Conservation (phyloP, 2,329 filamentous ascomycete genomes). For the Hymenoscyphus albidus region DNA sequence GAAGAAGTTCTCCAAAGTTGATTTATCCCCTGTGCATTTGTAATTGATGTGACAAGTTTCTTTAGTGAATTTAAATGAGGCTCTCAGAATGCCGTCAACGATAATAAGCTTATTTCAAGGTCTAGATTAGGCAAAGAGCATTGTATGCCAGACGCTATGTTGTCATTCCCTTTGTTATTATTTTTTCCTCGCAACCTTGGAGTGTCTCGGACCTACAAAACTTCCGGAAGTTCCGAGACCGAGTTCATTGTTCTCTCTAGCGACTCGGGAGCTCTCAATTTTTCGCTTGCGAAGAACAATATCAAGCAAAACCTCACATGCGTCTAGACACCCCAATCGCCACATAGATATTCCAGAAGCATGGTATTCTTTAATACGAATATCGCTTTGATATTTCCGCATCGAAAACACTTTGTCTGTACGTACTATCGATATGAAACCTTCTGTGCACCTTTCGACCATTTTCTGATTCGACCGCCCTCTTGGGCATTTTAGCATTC, state of each 20-base stretch:
- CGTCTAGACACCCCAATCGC: constrained; percentile 10
- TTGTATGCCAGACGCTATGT: background rate
- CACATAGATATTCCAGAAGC: background rate
- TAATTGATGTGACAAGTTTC: background rate
- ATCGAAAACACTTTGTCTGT: background rate
- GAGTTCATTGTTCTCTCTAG: constrained; percentile 5
- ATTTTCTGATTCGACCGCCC: background rate
- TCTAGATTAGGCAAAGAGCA: background rate
- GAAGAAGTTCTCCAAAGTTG: background rate
- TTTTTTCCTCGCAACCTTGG: background rate
- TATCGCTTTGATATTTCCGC: background rate
- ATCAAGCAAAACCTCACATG: constrained; percentile 10
- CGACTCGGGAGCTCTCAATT: background rate
- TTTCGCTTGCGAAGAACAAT: constrained; percentile 14
- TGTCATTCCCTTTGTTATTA: background rate
- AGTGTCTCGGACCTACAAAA: background rate
- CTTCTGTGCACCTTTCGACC: background rate
- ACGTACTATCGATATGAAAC: background rate
- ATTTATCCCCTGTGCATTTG: background rate
- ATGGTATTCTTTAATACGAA: background rate
- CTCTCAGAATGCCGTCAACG: background rate
- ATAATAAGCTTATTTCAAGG: background rate
- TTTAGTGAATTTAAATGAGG: background rate
- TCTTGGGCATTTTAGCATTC: background rate
- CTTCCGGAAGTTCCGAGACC: background rate